Conservation (phyloP, 2,329 filamentous ascomycete species). For the Dryadomyces quercivorus region DNA sequence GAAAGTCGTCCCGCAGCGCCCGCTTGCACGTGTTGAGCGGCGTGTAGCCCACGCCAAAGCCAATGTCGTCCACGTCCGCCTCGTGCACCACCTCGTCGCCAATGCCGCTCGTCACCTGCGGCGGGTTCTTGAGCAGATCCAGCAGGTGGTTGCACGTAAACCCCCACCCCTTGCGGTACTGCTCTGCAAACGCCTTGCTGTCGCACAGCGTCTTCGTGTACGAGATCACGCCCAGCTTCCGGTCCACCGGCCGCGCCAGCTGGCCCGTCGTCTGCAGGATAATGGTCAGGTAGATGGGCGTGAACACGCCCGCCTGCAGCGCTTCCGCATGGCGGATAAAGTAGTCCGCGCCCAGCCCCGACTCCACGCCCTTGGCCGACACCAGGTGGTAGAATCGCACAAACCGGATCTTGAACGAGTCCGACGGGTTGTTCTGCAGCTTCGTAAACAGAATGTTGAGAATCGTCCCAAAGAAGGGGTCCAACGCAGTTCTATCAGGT, state of each 20-base stretch:
- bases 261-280: constrained; percentile 85
- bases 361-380: constrained; percentile 58
- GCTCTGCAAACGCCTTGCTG: constrained; percentile 68
- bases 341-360: constrained; percentile 83
- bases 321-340: constrained; percentile 77
- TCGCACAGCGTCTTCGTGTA: constrained; percentile 86
- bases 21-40: constrained; percentile 82
- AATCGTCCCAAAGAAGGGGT: constrained; percentile 69
- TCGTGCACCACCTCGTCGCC: constrained; percentile 72
- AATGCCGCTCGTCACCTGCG: constrained; percentile 48
- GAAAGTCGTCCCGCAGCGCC: constrained; percentile 65
- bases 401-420: constrained; percentile 77
- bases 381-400: constrained; percentile 92
- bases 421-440: constrained; percentile 55
- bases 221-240: constrained; percentile 86
- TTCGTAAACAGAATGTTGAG: constrained; percentile 71
- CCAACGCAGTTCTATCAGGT: constrained; percentile 51
- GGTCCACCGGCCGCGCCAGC: constrained; percentile 74
- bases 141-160: constrained; percentile 84
- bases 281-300: constrained; percentile 72
- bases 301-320: constrained; percentile 70
- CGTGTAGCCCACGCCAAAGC: constrained; percentile 91
- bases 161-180: constrained; percentile 81
- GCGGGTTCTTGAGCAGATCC: constrained; percentile 80
- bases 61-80: constrained; percentile 85